Evolutionary conservation across 2,329 filamentous ascomycete species (phyloP), one percentile per base, ranked within the genome.

Genomic region (Fusarium pseudonygamai): DNA sequence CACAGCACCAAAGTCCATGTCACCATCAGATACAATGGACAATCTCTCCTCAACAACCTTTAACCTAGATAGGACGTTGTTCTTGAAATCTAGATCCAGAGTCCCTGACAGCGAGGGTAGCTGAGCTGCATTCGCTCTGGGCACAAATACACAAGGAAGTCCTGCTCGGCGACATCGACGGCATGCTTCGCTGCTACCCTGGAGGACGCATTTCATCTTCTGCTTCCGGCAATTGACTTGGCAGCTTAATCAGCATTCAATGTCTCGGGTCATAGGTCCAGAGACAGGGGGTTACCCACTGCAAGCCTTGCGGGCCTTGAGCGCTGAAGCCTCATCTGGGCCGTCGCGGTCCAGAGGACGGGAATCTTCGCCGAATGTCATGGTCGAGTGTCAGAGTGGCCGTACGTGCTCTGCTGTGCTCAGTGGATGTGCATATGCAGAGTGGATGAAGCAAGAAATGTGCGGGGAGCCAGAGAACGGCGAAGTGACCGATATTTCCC

Each of bases 191-290:
- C 10, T 67, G 18, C 37, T 67, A 62, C 63, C 63, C 65, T 67
- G 65, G 20, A 67, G 32, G 18, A 67, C 64, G 16, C 63, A 67
- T 67, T 67, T 67, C 63, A 67, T 67, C 28, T 67, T 67, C 8
- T 67, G 65, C 40, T 67, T 67, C 20, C 65, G 64, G 37, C 63
- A 67, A 8, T 67, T 67, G 13, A 67, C 65, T 67, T 14, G 32
- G n/a, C 30, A 13, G 26, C 50, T 32, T 47, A 53, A 62, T 67
- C 49, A 67, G 62, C 53, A 24, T 37, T 39, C 26, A 14, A 18
- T n/a, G 24, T 18, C 37, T 39, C 7, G 32, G 32, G n/a, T n/a
- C 3, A 37, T 20, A n/a, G 14, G 22, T 15, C 36, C 28, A 65
- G 11, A 34, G 20, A 30, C 24, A 18, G 14, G 10, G 10, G 47